Conservation (phyloP, 2,329 filamentous ascomycete genomes). For the Diaporthe australafricana region DNA sequence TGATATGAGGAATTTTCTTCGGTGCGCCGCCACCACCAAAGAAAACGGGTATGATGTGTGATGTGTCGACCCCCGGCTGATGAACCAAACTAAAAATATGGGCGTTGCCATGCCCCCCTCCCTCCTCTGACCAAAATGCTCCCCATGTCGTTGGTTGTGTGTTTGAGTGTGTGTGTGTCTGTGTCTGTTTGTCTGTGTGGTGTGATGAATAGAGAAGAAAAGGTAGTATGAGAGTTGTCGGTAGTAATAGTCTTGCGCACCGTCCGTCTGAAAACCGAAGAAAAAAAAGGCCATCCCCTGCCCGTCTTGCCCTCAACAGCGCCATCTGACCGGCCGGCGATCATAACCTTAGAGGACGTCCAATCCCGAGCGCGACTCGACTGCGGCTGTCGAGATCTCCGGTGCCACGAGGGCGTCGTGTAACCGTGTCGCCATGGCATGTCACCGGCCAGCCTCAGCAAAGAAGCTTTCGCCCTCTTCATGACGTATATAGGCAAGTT, state of each 20-base stretch:
- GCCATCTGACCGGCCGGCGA: slow-evolving; percentile 34
- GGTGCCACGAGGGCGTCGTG: slow-evolving; percentile 40
- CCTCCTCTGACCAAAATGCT: slow-evolving; percentile 1
- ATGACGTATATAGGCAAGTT: slow-evolving; percentile 31
- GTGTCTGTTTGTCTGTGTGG: slow-evolving; percentile 4
- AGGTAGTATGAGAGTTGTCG: slow-evolving; percentile 15
- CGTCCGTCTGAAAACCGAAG: slow-evolving; percentile 13
- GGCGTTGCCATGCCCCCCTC: not conserved
- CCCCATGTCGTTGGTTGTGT: slow-evolving; percentile 1
- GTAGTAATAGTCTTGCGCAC: slow-evolving; percentile 11
- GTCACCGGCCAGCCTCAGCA: slow-evolving; percentile 13
- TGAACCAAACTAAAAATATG: slow-evolving; percentile 17
- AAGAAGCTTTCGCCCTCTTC: not conserved
- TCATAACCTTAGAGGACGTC: slow-evolving; percentile 11
- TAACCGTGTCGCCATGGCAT: slow-evolving; percentile 33
- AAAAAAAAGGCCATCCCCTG: slow-evolving; percentile 2
- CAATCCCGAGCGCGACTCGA: slow-evolving; percentile 27
- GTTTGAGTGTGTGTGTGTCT: not conserved
- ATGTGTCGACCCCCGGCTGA: slow-evolving; percentile 23
- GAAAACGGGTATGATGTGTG: slow-evolving; percentile 30
- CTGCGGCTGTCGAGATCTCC: slow-evolving; percentile 29
- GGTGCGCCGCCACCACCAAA: slow-evolving; percentile 34
- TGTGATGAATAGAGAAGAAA: slow-evolving; percentile 11
- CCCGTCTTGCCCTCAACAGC: slow-evolving; percentile 2
- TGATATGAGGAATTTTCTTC: slow-evolving; percentile 32